A percentile compares a stretch with the other conserved stretches of the same genome.
phyloP scores from a whole-genome alignment of 2,329 filamentous ascomycete genomes.

The Xylaria multiplex region DNA sequence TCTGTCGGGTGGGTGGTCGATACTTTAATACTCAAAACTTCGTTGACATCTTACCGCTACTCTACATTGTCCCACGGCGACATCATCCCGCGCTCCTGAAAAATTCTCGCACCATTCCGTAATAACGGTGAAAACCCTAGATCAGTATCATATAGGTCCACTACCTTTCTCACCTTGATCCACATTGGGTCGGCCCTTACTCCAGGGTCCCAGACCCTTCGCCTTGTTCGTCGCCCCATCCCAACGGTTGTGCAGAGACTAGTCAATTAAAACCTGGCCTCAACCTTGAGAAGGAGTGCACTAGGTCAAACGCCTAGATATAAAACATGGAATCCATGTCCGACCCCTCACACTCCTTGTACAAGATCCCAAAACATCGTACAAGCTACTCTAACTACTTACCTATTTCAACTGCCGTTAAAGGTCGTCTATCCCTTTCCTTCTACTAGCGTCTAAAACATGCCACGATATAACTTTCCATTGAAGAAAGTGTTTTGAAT shows the following conservation, averaged over 20 bases:
- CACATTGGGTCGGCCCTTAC: conserved; percentile 13
- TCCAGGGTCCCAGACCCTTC: conserved; percentile 13
- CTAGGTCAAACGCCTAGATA: conserved; percentile 1
- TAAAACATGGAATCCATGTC: background rate
- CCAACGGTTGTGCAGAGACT: conserved; percentile 7
- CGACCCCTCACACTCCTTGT: background rate
- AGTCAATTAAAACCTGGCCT: background rate
- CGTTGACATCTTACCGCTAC: conserved; percentile 11
- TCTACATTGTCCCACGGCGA: conserved; percentile 11
- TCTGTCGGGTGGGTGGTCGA: conserved; percentile 26
- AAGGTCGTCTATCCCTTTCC: background rate
- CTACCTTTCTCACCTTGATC: conserved; percentile 28
- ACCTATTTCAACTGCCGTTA: background rate
- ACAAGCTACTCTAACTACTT: background rate
- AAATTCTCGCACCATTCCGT: conserved; percentile 28
- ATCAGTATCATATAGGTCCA: conserved; percentile 21
- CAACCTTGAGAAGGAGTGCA: background rate
- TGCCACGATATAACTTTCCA: background rate
- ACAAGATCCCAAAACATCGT: background rate
- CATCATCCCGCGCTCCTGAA: conserved; percentile 18
- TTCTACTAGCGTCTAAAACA: background rate
- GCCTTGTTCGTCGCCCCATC: conserved; percentile 20
- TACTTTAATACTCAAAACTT: conserved; percentile 23
- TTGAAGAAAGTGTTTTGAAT: background rate
- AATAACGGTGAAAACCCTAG: conserved; percentile 29